Evolutionary conservation across 495 filamentous ascomycete species (phyloP), one percentile per base, ranked within the genome.

Genomic region (Wilcoxina mikolae): DNA sequence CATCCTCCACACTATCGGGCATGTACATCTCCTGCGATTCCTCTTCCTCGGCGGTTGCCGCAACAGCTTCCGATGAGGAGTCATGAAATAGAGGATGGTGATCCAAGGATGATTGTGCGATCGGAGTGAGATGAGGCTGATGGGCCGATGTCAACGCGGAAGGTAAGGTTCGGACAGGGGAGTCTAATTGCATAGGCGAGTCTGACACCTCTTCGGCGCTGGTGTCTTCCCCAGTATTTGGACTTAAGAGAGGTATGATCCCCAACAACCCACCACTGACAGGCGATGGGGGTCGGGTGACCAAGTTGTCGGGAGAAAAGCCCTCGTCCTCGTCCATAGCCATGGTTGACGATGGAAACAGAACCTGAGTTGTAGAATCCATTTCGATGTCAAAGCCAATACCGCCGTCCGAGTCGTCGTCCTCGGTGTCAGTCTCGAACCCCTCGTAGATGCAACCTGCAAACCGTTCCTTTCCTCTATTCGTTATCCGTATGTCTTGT

Each of bases 341-440:
- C 45, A 49, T 26, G 4, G 45, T 23, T 22, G 45, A 20, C 27
- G 45, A 49, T 5, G 45, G 45, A 45, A 7, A 22, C 15, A 45
- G 7, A 18, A 22, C 42, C 24, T 7, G 5, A 5, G 18, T 23
- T 5, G 4, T 23, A 28, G 11, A 7, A 49, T 49, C 45, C 11
- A 49, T 49, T 5, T 49, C 45, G 9, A 49, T 26, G 23, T 49
- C 45, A 28, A 49, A 49, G 9, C 5, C 11, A 12, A 49, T 49
- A 18, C 45, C 45, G 5, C 45, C 45, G 11, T 49, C 45, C 20
- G 11, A 25, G 24, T 49, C 45, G 45, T 49, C 45, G 45, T 49
- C 45, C 20, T 25, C 24, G 3, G 11, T 28, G 27, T 24, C 24
- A 7, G 4, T 18, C 24, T 38, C 33, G 17, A 9, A 9, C 33